Percentiles rank a stretch among this genome's conserved stretches.
Conservation (phyloP, 192 early-diverging fungal species). For the Backusella tarrabulga region DNA sequence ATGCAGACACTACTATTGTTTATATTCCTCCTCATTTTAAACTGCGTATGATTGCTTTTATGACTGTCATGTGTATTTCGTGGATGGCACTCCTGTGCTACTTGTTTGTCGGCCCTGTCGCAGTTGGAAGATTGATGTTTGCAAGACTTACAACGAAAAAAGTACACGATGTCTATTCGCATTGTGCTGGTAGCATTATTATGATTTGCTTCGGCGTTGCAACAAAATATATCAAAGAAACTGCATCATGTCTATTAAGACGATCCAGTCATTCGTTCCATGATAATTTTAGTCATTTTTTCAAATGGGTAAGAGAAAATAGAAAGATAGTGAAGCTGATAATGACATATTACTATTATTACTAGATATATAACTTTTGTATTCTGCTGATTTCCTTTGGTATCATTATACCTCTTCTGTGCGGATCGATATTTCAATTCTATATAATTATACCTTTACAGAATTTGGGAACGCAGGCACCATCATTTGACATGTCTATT, state of each 20-base stretch:
- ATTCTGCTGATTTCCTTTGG: background rate
- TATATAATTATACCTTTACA: constrained; percentile 1
- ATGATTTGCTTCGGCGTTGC: background rate
- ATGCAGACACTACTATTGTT: constrained; percentile 63
- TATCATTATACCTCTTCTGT: background rate
- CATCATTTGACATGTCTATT: background rate
- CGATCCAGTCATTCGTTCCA: background rate
- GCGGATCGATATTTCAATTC: background rate
- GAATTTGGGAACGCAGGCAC: background rate
- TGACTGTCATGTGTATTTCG: constrained; percentile 48
- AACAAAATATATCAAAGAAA: background rate
- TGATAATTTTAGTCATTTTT: background rate
- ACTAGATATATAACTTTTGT: background rate
- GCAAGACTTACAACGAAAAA: background rate
- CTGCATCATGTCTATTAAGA: background rate
- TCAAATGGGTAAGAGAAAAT: background rate
- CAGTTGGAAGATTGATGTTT: background rate
- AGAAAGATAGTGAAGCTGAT: background rate
- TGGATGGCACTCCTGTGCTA: background rate
- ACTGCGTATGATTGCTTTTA: constrained; percentile 49
- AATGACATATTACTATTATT: background rate
- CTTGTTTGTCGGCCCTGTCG: background rate
- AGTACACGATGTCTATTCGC: constrained; percentile 6
- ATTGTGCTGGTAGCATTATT: background rate
- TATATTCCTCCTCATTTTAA: constrained; percentile 77